Evolutionary conservation across 2,329 filamentous ascomycete genomes (phyloP).

Genomic region (Aureobasidium sp.): DNA sequence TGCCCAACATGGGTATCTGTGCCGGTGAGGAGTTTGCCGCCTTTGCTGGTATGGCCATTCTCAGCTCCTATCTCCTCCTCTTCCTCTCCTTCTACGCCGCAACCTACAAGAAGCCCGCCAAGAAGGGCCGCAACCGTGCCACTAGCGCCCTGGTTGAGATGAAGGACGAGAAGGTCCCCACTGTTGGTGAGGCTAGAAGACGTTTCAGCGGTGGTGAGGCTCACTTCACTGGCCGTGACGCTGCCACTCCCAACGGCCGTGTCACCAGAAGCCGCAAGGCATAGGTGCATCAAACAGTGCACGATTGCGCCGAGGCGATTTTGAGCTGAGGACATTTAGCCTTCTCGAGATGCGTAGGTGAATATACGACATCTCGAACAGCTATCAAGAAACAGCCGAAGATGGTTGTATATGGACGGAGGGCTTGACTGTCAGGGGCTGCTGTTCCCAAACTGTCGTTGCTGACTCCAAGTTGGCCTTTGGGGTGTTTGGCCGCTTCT

Average conservation of each 20-base stretch:
- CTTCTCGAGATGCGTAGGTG: neutral
- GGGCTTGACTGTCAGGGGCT: neutral
- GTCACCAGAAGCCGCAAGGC: slow-evolving; percentile 65
- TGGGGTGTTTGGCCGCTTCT: slow-evolving; percentile 5
- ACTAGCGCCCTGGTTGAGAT: slow-evolving; percentile 83
- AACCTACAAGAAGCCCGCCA: slow-evolving; percentile 82
- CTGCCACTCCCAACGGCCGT: slow-evolving; percentile 49
- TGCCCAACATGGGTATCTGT: slow-evolving; percentile 79
- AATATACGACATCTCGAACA: slow-evolving; percentile 3
- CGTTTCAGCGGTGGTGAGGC: slow-evolving; percentile 39
- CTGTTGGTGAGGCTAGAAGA: slow-evolving; percentile 46
- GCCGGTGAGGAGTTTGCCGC: slow-evolving; percentile 96
- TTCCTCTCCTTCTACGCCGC: slow-evolving; percentile 99
- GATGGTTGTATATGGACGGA: neutral
- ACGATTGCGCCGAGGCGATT: neutral
- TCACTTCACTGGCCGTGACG: slow-evolving; percentile 23
- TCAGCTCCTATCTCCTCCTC: slow-evolving; percentile 91
- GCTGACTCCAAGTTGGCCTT: neutral
- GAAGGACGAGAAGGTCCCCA: slow-evolving; percentile 61
- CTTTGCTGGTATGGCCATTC: slow-evolving; percentile 81
- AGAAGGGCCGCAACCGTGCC: slow-evolving; percentile 65
- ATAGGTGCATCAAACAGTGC: slow-evolving; percentile 31
- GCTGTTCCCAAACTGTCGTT: neutral
- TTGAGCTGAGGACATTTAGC: neutral
- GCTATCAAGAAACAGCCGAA: neutral